Percentiles rank a stretch among this genome's conserved stretches.
Evolutionary conservation across 345 rosid genomes (phyloP).

Genomic region (Kandelia obovata): DNA sequence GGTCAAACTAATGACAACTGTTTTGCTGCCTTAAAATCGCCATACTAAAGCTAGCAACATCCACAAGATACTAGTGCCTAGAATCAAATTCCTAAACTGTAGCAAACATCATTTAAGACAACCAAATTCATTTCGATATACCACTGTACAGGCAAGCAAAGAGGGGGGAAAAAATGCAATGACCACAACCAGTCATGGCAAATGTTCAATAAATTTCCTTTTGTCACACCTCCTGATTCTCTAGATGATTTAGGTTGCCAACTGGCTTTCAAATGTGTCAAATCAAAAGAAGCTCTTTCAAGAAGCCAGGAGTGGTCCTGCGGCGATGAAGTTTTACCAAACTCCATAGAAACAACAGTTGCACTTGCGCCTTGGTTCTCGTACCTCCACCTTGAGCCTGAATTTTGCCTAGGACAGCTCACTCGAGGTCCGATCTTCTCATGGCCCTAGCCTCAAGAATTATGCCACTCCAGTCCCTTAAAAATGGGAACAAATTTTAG

Average conservation of each 20-base stretch:
- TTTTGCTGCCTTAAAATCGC: not conserved
- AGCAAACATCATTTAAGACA: not conserved
- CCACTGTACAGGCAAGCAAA: not conserved
- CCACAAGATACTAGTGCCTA: not conserved
- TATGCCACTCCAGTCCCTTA: not conserved
- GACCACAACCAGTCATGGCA: not conserved
- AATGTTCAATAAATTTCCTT: not conserved
- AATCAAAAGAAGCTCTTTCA: not conserved
- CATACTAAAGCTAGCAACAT: not conserved
- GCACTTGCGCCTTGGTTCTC: not conserved
- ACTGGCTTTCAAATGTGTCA: not conserved
- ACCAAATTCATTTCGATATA: conserved; percentile 3
- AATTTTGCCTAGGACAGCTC: not conserved
- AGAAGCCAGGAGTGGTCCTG: not conserved
- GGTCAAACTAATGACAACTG: not conserved
- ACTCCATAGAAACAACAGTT: not conserved
- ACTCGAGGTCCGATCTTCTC: not conserved
- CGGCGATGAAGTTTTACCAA: not conserved
- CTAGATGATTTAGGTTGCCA: not conserved
- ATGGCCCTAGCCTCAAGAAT: not conserved
- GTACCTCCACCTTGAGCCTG: not conserved
- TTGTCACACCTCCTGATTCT: not conserved
- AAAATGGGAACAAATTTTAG: not conserved
- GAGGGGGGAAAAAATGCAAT: not conserved
- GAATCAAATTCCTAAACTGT: not conserved